Evolutionary conservation across 1,139 yeast species (phyloP), one percentile per base, ranked within the genome.

Genomic region (Hemisphaericaspora subhashii): DNA sequence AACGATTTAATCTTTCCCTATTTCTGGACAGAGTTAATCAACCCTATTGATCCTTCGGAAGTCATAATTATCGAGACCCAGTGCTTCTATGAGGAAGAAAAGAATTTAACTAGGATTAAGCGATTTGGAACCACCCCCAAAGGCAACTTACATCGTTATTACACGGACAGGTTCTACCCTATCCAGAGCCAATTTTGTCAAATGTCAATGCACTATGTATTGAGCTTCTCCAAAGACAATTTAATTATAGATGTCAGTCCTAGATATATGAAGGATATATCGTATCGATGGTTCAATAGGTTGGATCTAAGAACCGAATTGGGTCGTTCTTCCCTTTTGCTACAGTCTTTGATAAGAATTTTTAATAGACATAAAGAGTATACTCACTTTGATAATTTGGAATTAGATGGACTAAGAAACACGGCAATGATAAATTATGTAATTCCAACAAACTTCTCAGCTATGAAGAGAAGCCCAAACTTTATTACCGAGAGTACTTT

Each of bases 1-100:
- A 55, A 59, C 41, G 74, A 68, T 43, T 45, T 67, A 11, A 45
- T 68, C 5, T 66, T 61, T 40, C 74, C 74, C 0, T 66, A 66
- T 42, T 66, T 54, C 42, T 68, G 74, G 74, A 65, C 71, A 8
- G 74, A 68, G 44, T 37, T 67, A 3, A 47, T 68, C 2, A 66
- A 66, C 39, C 73, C 74, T 0, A 23, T 62, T 3, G 46, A 66
- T 36, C 43, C 44, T 1, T 39, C 48, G 2, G 67, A 67, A 40
- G 23, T 68, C 0, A 43, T 64, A 11, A 46, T 65, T 0, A 26
- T 68, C 3, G 74, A 68, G 40, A 49, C 64, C 3, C 54, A 58
- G 30, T 54, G 66, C 21, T 67, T 67, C 36, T 62, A 62, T 37
- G 60, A 64, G 28, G 70, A 65, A 39, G 52, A 49, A 2, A 57